These are phyloP conservation scores for Colletotrichum neosansevieriae DNA, from an alignment of 2,329 filamentous ascomycete species.

Conservation along the genomic window DNA sequence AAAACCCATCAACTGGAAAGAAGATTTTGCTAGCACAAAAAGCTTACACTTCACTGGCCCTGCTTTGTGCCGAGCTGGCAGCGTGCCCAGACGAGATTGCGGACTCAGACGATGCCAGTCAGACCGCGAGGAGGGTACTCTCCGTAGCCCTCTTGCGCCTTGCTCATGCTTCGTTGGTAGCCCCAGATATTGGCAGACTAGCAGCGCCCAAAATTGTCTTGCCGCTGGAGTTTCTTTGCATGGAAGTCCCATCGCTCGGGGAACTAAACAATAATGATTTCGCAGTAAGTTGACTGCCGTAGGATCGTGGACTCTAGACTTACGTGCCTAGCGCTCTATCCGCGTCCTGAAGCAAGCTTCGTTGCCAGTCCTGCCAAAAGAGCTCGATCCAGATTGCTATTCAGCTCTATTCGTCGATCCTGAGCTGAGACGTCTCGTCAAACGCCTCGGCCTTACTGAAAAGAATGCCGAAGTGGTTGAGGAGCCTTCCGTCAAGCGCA, in stretches of 20 bases:
- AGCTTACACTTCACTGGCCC: slow-evolving; percentile 52
- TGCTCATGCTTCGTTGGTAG: slow-evolving; percentile 49
- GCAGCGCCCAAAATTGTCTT: slow-evolving; percentile 58
- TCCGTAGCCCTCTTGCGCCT: slow-evolving; percentile 55
- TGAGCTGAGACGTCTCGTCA: slow-evolving; percentile 44
- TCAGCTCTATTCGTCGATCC: slow-evolving; percentile 45
- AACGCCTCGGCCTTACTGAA: slow-evolving; percentile 41
- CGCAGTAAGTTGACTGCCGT: slow-evolving; percentile 50
- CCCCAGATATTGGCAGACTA: slow-evolving; percentile 52
- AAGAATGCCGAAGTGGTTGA: not conserved
- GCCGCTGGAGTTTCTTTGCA: slow-evolving; percentile 53
- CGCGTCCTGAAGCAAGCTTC: slow-evolving; percentile 46
- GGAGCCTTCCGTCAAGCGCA: slow-evolving; percentile 47
- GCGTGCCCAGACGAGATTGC: slow-evolving; percentile 49
- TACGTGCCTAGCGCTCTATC: slow-evolving; percentile 45
- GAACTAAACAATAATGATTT: slow-evolving; percentile 57
- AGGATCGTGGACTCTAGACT: not conserved
- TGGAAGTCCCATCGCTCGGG: slow-evolving; percentile 47
- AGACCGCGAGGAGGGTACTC: slow-evolving; percentile 49
- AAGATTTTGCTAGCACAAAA: slow-evolving; percentile 49
- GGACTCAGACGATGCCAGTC: slow-evolving; percentile 45
- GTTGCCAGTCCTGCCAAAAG: slow-evolving; percentile 41
- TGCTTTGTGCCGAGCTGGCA: slow-evolving; percentile 58
- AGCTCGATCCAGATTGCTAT: slow-evolving; percentile 40
- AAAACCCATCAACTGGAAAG: slow-evolving; percentile 10